These are phyloP conservation scores for Penicillium ochrochloron DNA, from an alignment of 495 filamentous ascomycete species.

Conservation along the genomic window DNA sequence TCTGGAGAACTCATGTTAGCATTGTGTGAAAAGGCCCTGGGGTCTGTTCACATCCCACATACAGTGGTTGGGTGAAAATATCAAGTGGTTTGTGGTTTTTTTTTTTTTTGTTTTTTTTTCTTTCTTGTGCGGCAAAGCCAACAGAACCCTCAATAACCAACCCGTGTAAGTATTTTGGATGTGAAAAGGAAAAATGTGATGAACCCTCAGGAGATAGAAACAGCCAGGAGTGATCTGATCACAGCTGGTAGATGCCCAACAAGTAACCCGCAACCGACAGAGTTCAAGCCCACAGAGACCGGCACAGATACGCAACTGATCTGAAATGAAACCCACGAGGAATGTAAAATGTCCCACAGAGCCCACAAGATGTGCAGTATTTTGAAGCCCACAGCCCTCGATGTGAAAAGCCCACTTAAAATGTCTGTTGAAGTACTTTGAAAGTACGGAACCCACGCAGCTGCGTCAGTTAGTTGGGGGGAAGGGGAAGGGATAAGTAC, in stretches of 20 bases:
- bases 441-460: slow-evolving; percentile 46
- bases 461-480: slow-evolving; percentile 43
- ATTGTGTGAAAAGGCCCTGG: slow-evolving; percentile 36
- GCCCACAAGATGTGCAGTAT: slow-evolving; percentile 51
- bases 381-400: slow-evolving; percentile 55
- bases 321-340: slow-evolving; percentile 51
- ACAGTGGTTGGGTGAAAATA: slow-evolving; percentile 20
- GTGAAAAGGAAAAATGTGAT: slow-evolving; percentile 31
- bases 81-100: slow-evolving; percentile 24
- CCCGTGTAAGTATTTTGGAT: slow-evolving; percentile 36
- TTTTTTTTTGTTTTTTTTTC: slow-evolving; percentile 8
- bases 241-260: slow-evolving; percentile 49
- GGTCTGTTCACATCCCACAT: slow-evolving; percentile 28
- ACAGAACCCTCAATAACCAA: slow-evolving; percentile 49
- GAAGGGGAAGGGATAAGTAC: slow-evolving; percentile 25
- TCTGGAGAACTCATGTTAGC: slow-evolving; percentile 36
- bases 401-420: slow-evolving; percentile 52
- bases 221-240: slow-evolving; percentile 41
- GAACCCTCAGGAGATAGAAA: slow-evolving; percentile 39
- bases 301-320: slow-evolving; percentile 48
- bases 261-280: slow-evolving; percentile 54
- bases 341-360: slow-evolving; percentile 40
- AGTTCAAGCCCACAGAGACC: slow-evolving; percentile 56
- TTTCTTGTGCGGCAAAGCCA: slow-evolving; percentile 46
- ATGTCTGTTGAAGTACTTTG: slow-evolving; percentile 52